These are phyloP conservation scores for Cytospora chrysosperma DNA, from an alignment of 2,329 filamentous ascomycete species.

Conservation along the genomic window DNA sequence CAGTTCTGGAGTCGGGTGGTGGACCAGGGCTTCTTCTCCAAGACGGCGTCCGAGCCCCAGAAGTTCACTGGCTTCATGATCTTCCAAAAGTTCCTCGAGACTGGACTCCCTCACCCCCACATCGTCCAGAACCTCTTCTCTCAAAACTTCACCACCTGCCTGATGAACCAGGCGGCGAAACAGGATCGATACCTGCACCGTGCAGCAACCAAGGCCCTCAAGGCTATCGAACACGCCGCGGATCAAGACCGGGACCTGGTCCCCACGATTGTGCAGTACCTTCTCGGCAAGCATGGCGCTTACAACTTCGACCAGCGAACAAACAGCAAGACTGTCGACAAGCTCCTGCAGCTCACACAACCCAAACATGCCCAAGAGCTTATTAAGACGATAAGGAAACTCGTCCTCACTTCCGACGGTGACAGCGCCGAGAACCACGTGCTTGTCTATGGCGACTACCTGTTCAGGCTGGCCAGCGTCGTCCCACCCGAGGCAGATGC, in stretches of 20 bases:
- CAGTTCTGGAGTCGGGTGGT: constrained; percentile 86
- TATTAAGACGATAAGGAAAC: constrained; percentile 17
- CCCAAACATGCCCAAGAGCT: constrained; percentile 15
- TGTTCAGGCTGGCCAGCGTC: constrained; percentile 51
- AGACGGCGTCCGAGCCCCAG: constrained; percentile 77
- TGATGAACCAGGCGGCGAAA: constrained; percentile 79
- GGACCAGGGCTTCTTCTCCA: constrained; percentile 83
- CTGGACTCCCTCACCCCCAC: constrained; percentile 46
- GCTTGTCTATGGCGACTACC: constrained; percentile 53
- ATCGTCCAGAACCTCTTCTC: constrained; percentile 68
- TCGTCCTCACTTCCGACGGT: constrained; percentile 33
- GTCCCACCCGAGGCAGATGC: constrained; percentile 30
- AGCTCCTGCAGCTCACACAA: constrained; percentile 43
- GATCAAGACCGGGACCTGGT: constrained; percentile 61
- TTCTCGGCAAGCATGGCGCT: constrained; percentile 69
- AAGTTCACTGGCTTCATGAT: constrained; percentile 92
- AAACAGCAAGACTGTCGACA: constrained; percentile 54
- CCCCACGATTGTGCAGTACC: constrained; percentile 58
- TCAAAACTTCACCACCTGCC: constrained; percentile 75
- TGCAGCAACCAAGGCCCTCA: constrained; percentile 74
- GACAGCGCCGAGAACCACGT: constrained; percentile 38
- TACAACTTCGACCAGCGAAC: constrained; percentile 85
- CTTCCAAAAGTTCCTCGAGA: constrained; percentile 71
- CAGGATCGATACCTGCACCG: constrained; percentile 77
- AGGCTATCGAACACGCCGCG: constrained; percentile 64